Base-by-base conservation (phyloP, 2,329 filamentous ascomycete genomes). In the Xylariaceae sp. region DNA sequence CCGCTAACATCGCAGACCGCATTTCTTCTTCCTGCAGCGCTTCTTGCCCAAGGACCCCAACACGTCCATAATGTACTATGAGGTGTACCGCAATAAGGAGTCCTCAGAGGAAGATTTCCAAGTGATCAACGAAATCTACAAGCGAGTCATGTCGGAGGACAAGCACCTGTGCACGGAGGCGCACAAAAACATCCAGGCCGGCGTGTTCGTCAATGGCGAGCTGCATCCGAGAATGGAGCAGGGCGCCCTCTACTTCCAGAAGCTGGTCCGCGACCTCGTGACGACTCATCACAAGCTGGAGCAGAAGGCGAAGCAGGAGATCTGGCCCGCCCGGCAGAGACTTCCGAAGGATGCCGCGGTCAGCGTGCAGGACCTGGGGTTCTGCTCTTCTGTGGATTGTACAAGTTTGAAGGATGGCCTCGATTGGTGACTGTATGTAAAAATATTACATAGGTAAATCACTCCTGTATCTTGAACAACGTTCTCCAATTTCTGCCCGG, bases 21-120 rank as follows among this genome's bases (percentile, higher is more conserved):
- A 86, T 72, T 86, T 86, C 71, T 81, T 87, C 73, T 84, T 85
- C 75, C 80, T 86, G 57, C 83, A 86, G 68, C 77, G 83, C 59
- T 86, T 86, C 71, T 76, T 87, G 10, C 85, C 85, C 10, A 77
- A 73, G 52, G 74, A 76, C 1, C 75, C 84, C 0, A 76, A 73
- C 41, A 77, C 72, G 48, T 81, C 80, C 1, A 74, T 75, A 45
- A 86, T 88, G 80, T 76, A 77, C 58, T 87, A 87, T 71, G 82
- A 88, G 68, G 80, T 87, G 53, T 87, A 79, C 76, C 78, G 82
- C 61, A 82, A 87, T 77, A 83, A 82, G 69, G 73, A 81, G 68
- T 80, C 83, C 3, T 77, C 76, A n/a, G 80, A 86, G 13, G 79
- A 80, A 30, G 80, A 85, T 60, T 87, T 87, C 68, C 72, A 77